Evolutionary conservation across 305 asterid genomes (phyloP).

Genomic region (Rubia tinctorum): DNA sequence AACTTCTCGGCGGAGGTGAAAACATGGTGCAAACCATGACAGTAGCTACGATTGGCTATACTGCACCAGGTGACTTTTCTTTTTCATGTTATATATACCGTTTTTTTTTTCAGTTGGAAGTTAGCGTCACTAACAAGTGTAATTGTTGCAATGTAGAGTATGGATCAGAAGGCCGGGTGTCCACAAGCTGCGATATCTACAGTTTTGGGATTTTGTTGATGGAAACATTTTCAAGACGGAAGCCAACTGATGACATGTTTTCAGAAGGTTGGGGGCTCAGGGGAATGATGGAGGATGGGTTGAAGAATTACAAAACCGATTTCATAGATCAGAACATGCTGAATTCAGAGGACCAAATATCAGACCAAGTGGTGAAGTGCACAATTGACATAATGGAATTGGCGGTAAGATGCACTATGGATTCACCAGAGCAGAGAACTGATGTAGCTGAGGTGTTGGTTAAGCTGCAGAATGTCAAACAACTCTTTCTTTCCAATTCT

Average conservation of each 20-base stretch:
- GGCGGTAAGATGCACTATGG: not conserved
- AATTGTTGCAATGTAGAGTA: not conserved
- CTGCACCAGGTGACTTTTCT: not conserved
- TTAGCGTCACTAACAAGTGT: no score
- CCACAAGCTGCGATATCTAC: not conserved
- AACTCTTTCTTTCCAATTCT: not conserved
- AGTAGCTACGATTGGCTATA: not conserved
- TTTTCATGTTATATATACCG: not conserved
- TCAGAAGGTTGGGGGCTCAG: not conserved
- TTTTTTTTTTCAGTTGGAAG: no score
- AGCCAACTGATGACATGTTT: conserved; percentile 29
- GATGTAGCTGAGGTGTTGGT: not conserved
- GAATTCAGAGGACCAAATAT: not conserved
- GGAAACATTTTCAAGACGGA: conserved; percentile 12
- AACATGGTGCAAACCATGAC: not conserved
- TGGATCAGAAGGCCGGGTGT: conserved; percentile 1
- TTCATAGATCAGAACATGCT: not conserved
- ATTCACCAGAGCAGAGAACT: not conserved
- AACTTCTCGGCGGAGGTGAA: not conserved
- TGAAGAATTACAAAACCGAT: not conserved
- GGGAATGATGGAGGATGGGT: not conserved
- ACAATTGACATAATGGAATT: conserved; percentile 9
- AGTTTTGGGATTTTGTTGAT: conserved; percentile 27
- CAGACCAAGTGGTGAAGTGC: conserved; percentile 2
- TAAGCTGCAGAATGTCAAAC: not conserved